Evolutionary conservation across 805 yeast genomes (phyloP).

Genomic region (Starmerella stellata): DNA sequence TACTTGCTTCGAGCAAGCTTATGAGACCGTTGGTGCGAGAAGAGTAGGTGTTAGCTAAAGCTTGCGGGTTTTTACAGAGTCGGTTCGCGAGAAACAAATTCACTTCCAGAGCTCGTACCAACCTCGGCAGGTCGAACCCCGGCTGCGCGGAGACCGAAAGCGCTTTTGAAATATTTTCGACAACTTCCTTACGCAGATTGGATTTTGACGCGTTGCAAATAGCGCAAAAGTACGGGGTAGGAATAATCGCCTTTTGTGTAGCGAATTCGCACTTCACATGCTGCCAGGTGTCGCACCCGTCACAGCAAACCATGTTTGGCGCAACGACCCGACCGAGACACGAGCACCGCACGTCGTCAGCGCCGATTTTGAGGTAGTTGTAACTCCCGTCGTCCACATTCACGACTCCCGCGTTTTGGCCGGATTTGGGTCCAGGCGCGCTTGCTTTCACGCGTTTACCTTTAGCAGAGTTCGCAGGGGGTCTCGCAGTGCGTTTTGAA

Average conservation of each 20-base stretch:
- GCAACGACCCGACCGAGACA: constrained; percentile 17
- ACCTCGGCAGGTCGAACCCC: constrained; percentile 20
- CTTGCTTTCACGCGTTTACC: no score
- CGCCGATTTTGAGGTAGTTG: background rate
- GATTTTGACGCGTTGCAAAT: constrained; percentile 6
- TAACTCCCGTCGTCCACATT: background rate
- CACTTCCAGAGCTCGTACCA: constrained; percentile 36
- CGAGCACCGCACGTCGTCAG: constrained; percentile 9
- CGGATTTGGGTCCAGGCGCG: no score
- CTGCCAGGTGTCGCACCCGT: constrained; percentile 49
- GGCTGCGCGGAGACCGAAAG: background rate
- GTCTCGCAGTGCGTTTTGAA: no score
- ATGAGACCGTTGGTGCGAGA: background rate
- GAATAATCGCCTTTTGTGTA: constrained; percentile 28
- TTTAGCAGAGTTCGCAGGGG: no score
- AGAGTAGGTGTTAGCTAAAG: background rate
- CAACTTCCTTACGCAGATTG: constrained; percentile 32
- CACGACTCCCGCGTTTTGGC: background rate
- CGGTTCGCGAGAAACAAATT: background rate
- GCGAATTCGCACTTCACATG: constrained; percentile 46
- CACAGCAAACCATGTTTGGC: constrained; percentile 48
- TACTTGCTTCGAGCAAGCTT: no score
- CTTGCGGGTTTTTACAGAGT: background rate
- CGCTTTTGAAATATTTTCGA: no score
- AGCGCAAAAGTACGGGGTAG: constrained; percentile 36